Percentiles rank a stretch among this genome's conserved stretches.
Conservation (phyloP, 2,329 filamentous ascomycete genomes). For the Myriosclerotinia duriaeana region DNA sequence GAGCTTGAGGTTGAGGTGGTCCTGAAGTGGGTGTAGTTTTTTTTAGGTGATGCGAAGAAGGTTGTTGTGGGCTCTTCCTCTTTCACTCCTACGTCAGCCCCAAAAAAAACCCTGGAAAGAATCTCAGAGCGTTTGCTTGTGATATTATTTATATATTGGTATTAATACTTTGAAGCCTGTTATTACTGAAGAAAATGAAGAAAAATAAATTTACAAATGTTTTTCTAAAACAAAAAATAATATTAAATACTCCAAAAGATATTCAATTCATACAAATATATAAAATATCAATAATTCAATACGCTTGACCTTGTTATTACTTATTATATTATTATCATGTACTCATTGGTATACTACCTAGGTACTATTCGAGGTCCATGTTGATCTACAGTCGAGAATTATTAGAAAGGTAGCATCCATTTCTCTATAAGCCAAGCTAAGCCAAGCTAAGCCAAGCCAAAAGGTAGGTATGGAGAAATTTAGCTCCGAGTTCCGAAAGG, state of each 20-base stretch:
- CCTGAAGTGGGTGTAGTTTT: conserved; percentile 8
- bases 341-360: too few relatives aligned
- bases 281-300: neutral
- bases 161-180: neutral
- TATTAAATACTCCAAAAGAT: neutral
- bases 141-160: conserved; percentile 9
- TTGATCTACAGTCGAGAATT: too few relatives aligned
- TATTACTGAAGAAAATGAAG: neutral
- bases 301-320: too few relatives aligned
- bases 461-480: neutral
- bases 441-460: too few relatives aligned
- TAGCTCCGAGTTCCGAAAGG: conserved; percentile 20
- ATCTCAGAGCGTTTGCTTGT: conserved; percentile 19
- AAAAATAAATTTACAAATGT: too few relatives aligned
- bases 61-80: conserved; percentile 13
- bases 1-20: neutral
- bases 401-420: too few relatives aligned
- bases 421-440: too few relatives aligned
- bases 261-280: neutral
- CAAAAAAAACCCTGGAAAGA: conserved; percentile 16
- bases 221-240: too few relatives aligned
- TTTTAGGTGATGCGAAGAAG: conserved; percentile 8
- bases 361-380: too few relatives aligned
- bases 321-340: too few relatives aligned
- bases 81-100: conserved; percentile 20